These are phyloP conservation scores for Lasiosphaeria ovina DNA, from an alignment of 495 filamentous ascomycete species.

Conservation along the genomic window DNA sequence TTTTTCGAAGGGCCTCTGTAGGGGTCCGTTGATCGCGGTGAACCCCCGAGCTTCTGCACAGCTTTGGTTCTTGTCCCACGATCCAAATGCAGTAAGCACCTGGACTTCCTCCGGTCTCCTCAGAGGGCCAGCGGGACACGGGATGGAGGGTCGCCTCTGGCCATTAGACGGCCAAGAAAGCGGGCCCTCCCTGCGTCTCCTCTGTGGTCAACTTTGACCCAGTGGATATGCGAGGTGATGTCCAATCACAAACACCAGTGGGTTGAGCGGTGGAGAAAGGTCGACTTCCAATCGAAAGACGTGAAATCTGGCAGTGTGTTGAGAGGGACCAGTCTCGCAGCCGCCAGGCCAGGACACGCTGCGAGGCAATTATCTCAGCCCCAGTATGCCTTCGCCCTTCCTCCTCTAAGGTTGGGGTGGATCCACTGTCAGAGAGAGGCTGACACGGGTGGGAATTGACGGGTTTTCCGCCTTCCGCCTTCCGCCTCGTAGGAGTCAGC, in stretches of 20 bases:
- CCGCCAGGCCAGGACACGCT: slow-evolving; percentile 5
- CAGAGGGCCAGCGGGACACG: slow-evolving; percentile 10
- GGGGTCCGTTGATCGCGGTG: slow-evolving; percentile 2
- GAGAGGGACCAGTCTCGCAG: not conserved
- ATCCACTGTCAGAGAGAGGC: slow-evolving; percentile 9
- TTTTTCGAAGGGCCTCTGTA: not conserved
- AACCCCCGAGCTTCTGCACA: not conserved
- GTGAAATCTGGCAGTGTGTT: slow-evolving; percentile 1
- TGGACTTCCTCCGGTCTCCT: not conserved
- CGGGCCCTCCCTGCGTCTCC: slow-evolving; percentile 13
- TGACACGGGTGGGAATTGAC: not conserved
- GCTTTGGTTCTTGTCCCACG: not conserved
- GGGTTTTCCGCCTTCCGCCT: slow-evolving; percentile 4
- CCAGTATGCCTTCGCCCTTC: not conserved
- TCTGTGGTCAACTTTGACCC: slow-evolving; percentile 4
- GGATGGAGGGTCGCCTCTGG: slow-evolving; percentile 10
- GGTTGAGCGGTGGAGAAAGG: not conserved
- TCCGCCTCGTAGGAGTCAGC: not conserved
- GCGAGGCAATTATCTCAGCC: not conserved
- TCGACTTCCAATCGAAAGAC: slow-evolving; percentile 4
- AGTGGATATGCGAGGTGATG: slow-evolving; percentile 2
- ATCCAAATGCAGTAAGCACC: not conserved
- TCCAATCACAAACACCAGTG: slow-evolving; percentile 2
- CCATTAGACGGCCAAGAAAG: slow-evolving; percentile 8
- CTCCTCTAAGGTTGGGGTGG: not conserved